phyloP scores from a whole-genome alignment of 1,284 basidiomycete genomes.

The Exobasidium cylindrosporum region DNA sequence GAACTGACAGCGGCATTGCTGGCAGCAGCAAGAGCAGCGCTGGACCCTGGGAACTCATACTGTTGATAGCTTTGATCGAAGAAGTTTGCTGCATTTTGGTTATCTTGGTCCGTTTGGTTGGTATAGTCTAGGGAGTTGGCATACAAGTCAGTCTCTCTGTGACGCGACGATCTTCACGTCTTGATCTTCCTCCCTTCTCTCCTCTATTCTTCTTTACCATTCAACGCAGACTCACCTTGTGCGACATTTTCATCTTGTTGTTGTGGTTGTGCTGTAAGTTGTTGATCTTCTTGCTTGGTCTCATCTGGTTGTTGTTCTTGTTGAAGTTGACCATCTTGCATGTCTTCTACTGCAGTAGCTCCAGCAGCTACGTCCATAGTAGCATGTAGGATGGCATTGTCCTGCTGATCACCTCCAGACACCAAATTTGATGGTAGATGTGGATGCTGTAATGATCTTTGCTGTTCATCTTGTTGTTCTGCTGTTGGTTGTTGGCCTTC shows the following conservation, averaged over 20 bases:
- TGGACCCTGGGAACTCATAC: neutral
- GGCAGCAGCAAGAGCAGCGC: neutral
- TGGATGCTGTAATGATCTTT: neutral
- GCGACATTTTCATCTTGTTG: neutral
- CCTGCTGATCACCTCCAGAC: neutral
- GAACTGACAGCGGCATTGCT: neutral
- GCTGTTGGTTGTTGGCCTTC: neutral
- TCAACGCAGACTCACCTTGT: neutral
- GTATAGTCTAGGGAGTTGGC: neutral
- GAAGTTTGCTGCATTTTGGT: neutral
- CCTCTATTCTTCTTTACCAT: neutral
- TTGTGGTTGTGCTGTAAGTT: neutral
- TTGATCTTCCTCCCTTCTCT: neutral
- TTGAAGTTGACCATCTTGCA: neutral
- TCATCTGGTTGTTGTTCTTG: conserved; percentile 7
- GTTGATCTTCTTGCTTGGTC: conserved; percentile 3
- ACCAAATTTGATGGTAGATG: neutral
- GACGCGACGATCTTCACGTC: no score
- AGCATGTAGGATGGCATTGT: neutral
- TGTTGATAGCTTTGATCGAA: conserved; percentile 3
- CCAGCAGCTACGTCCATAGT: neutral
- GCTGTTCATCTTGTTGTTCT: neutral
- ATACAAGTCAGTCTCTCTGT: neutral
- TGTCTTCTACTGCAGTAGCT: neutral
- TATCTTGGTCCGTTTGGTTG: neutral